Conservation (phyloP, 768 basidiomycete species). For the Xerocomus brunneocitrinus region DNA sequence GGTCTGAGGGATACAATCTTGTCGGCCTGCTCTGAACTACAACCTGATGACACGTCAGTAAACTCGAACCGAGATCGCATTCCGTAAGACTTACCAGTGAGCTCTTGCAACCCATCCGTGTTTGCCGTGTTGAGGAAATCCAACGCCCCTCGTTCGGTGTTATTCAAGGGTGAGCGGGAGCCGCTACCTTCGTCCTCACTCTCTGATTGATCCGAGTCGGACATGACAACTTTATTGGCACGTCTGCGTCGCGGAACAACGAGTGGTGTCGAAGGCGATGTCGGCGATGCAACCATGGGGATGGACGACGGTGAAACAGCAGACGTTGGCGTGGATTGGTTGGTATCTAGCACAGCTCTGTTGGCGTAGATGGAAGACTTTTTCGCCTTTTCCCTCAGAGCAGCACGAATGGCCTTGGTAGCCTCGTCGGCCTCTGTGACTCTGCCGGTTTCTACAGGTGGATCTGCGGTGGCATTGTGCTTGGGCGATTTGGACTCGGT, state of each 20-base stretch:
- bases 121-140: constrained; percentile 65
- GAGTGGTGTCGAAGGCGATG: constrained; percentile 41
- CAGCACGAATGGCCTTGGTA: constrained; percentile 59
- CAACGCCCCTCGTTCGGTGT: constrained; percentile 50
- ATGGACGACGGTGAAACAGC: constrained; percentile 27
- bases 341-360: constrained; percentile 48
- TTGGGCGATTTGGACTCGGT: constrained; percentile 16
- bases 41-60: constrained; percentile 44
- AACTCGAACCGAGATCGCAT: background rate
- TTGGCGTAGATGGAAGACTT: constrained; percentile 81
- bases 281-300: constrained; percentile 32
- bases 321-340: constrained; percentile 37
- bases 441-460: constrained; percentile 44
- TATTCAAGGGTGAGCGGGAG: constrained; percentile 32
- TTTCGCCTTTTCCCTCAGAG: constrained; percentile 70
- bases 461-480: constrained; percentile 13
- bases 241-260: constrained; percentile 46
- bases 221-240: constrained; percentile 56
- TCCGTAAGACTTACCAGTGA: constrained; percentile 53
- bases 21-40: constrained; percentile 74
- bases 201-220: constrained; percentile 53
- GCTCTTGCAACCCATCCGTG: constrained; percentile 62
- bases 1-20: constrained; percentile 77
- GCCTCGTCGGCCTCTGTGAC: constrained; percentile 73
- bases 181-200: constrained; percentile 41